A percentile compares a stretch with the other conserved stretches of the same genome.
Evolutionary conservation across 1,284 basidiomycete genomes (phyloP).

Genomic region (Dichomitus squalens): DNA sequence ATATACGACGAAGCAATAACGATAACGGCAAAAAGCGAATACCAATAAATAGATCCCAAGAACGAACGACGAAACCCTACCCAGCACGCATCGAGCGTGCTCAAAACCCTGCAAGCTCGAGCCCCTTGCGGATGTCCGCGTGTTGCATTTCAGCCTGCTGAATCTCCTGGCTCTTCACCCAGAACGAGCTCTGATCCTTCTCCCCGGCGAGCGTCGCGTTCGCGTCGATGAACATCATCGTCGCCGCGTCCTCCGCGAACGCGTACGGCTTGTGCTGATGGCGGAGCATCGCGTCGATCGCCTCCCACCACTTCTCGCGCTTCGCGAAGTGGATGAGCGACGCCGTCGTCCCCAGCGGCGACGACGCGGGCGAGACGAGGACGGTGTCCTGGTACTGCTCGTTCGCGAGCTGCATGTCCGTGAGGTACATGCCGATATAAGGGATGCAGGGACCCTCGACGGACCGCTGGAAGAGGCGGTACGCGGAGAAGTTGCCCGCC

Average conservation of each 20-base stretch:
- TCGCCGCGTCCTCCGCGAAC: slow-evolving; percentile 49
- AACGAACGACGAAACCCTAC: background rate
- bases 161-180: slow-evolving; percentile 59
- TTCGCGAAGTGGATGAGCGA: slow-evolving; percentile 55
- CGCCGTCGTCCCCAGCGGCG: slow-evolving; percentile 23
- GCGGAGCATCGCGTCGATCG: slow-evolving; percentile 56
- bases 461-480: slow-evolving; percentile 51
- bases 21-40: background rate
- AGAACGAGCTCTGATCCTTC: slow-evolving; percentile 53
- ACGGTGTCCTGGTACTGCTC: slow-evolving; percentile 51
- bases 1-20: slow-evolving; percentile 1
- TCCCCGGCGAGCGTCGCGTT: slow-evolving; percentile 44
- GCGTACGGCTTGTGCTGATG: slow-evolving; percentile 58
- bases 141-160: slow-evolving; percentile 59
- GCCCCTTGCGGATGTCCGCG: slow-evolving; percentile 61
- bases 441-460: slow-evolving; percentile 68
- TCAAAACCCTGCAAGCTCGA: slow-evolving; percentile 64
- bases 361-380: slow-evolving; percentile 19
- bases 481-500: slow-evolving; percentile 56
- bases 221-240: slow-evolving; percentile 48
- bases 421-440: slow-evolving; percentile 64
- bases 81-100: background rate
- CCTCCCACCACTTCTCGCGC: slow-evolving; percentile 58
- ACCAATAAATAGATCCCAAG: background rate
- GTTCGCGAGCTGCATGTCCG: slow-evolving; percentile 58